These are phyloP conservation scores for Penicillium turbatum DNA, from an alignment of 495 filamentous ascomycete genomes.

Conservation along the genomic window DNA sequence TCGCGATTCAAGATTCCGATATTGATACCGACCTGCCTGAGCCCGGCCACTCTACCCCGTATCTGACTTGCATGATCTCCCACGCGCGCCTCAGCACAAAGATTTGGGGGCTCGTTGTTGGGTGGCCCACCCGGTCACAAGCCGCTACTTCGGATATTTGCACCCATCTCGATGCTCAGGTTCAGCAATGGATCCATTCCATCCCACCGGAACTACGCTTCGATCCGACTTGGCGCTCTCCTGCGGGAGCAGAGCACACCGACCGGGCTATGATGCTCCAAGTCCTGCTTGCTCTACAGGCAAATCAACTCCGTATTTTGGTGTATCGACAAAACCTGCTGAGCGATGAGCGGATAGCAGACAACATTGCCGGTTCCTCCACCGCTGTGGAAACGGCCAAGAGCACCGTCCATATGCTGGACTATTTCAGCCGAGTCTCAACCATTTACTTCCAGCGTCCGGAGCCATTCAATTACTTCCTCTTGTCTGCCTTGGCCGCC, in stretches of 20 bases:
- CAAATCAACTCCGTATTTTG: constrained; percentile 77
- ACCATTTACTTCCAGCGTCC: constrained; percentile 72
- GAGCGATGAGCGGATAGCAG: constrained; percentile 63
- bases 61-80: constrained; percentile 52
- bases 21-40: constrained; percentile 72
- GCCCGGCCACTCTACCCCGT: constrained; percentile 45
- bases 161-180: constrained; percentile 65
- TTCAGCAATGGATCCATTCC: constrained; percentile 69
- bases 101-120: constrained; percentile 62
- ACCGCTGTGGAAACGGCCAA: constrained; percentile 70
- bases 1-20: constrained; percentile 73
- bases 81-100: constrained; percentile 70
- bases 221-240: constrained; percentile 36
- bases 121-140: constrained; percentile 41
- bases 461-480: constrained; percentile 80
- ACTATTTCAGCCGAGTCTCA: constrained; percentile 65
- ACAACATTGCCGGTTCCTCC: constrained; percentile 58
- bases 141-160: constrained; percentile 58
- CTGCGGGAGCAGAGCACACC: constrained; percentile 28
- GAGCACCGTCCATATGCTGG: constrained; percentile 68
- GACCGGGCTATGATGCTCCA: constrained; percentile 38
- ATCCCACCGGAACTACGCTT: constrained; percentile 53
- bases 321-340: constrained; percentile 76
- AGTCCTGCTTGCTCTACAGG: constrained; percentile 57
- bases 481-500: constrained; percentile 72